Evolutionary conservation across 2,329 filamentous ascomycete genomes (phyloP).

Genomic region (Colletotrichum lentis): DNA sequence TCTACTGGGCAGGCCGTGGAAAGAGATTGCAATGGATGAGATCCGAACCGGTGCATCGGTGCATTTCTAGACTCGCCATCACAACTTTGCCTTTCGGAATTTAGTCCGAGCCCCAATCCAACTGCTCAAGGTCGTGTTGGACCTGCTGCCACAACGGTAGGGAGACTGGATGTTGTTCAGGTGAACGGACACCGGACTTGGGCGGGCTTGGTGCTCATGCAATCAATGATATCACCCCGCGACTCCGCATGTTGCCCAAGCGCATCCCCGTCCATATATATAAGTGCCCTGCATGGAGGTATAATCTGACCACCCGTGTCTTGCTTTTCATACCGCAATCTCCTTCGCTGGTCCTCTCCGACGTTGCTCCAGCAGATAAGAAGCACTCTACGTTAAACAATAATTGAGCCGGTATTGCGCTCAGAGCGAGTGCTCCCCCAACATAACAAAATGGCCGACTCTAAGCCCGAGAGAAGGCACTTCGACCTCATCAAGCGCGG

Average conservation of each 20-base stretch:
- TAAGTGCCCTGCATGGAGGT: background rate
- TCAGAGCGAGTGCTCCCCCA: background rate
- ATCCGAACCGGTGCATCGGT: background rate
- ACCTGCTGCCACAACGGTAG: background rate
- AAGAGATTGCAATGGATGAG: background rate
- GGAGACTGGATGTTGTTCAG: background rate
- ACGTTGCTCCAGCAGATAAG: background rate
- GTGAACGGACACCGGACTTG: background rate
- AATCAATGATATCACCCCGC: conserved; percentile 1
- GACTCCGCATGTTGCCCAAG: conserved; percentile 17
- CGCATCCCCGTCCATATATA: conserved; percentile 1
- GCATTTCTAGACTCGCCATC: background rate
- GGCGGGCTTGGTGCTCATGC: background rate
- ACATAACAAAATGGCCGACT: conserved; percentile 22
- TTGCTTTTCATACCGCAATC: background rate
- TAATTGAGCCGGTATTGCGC: background rate
- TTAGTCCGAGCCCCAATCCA: background rate
- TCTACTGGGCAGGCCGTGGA: background rate
- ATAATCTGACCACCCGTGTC: background rate
- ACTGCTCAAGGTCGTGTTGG: too few relatives aligned
- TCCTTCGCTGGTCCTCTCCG: background rate
- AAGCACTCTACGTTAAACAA: background rate
- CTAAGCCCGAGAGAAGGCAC: conserved; percentile 12
- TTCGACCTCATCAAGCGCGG: conserved; percentile 51
- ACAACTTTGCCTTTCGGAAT: background rate